A percentile compares a stretch with the other conserved stretches of the same genome.
phyloP scores from a whole-genome alignment of 805 yeast species.

The Jamesozyma piceae region DNA sequence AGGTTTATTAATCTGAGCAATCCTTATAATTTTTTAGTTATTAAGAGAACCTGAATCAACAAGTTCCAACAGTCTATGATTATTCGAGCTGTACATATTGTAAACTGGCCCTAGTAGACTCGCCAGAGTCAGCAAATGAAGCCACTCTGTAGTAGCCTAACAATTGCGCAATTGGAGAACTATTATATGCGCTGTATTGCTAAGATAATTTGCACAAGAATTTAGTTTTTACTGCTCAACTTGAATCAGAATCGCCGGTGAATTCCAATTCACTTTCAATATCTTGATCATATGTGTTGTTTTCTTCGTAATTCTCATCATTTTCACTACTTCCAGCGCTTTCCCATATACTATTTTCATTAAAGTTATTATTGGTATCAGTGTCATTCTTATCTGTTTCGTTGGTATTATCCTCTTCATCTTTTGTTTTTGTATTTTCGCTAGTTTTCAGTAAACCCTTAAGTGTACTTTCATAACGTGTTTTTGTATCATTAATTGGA shows the following conservation, averaged over 20 bases:
- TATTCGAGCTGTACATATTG: too few relatives aligned
- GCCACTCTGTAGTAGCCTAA: too few relatives aligned
- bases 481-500: constrained; percentile 12
- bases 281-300: neutral
- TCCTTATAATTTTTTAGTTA: too few relatives aligned
- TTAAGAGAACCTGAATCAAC: too few relatives aligned
- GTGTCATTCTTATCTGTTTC: neutral
- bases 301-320: constrained; percentile 1
- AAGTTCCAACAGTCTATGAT: too few relatives aligned
- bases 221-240: too few relatives aligned
- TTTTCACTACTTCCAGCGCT: constrained; percentile 4
- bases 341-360: constrained; percentile 11
- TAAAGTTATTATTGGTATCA: neutral
- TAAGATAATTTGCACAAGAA: too few relatives aligned
- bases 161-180: too few relatives aligned
- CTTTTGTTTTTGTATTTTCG: constrained; percentile 1
- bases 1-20: too few relatives aligned
- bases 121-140: too few relatives aligned
- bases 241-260: neutral
- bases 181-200: too few relatives aligned
- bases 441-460: constrained; percentile 14
- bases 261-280: neutral
- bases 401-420: constrained; percentile 1
- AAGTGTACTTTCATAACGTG: constrained; percentile 19
- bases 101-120: too few relatives aligned